A percentile compares a stretch with the other conserved stretches of the same genome.
phyloP scores from a whole-genome alignment of 371 early-diverging fungal species.

The Haplosporangium sp. region DNA sequence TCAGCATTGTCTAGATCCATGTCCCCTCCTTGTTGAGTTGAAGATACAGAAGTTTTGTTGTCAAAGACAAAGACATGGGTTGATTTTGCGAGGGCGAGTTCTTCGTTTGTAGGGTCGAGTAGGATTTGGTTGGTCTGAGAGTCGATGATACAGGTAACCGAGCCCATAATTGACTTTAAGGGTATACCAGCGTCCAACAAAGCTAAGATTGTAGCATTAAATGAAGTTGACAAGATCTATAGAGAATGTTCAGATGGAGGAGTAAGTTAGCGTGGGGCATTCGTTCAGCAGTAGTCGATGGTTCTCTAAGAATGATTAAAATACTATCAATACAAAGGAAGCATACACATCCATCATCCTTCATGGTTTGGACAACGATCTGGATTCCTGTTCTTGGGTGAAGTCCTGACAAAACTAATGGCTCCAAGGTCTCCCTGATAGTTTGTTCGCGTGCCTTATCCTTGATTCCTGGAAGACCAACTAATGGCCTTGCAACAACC shows the following conservation, averaged over 20 bases:
- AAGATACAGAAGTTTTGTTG: slow-evolving; percentile 53
- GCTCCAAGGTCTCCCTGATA: slow-evolving; percentile 79
- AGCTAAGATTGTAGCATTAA: slow-evolving; percentile 89
- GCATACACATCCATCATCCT: slow-evolving; percentile 87
- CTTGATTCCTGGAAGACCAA: slow-evolving; percentile 75
- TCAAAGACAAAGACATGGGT: slow-evolving; percentile 90
- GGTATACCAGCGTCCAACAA: slow-evolving; percentile 95
- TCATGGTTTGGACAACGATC: slow-evolving; percentile 84
- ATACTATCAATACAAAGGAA: too few species aligned
- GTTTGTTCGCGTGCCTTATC: slow-evolving; percentile 79
- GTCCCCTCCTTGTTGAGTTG: slow-evolving; percentile 1
- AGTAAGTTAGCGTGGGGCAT: slow-evolving; percentile 67
- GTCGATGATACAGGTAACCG: slow-evolving; percentile 80
- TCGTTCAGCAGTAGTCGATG: too few species aligned
- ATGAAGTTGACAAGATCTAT: slow-evolving; percentile 78
- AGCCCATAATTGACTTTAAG: slow-evolving; percentile 75
- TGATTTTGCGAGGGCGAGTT: slow-evolving; percentile 78
- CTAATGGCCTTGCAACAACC: slow-evolving; percentile 79
- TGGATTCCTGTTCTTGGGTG: slow-evolving; percentile 92
- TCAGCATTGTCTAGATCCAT: slow-evolving; percentile 13
- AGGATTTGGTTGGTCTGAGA: slow-evolving; percentile 67
- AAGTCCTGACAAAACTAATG: slow-evolving; percentile 78
- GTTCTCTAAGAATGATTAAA: too few species aligned
- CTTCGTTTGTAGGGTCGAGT: slow-evolving; percentile 85
- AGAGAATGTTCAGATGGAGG: slow-evolving; percentile 72